phyloP scores from a whole-genome alignment of 108 stramenopile genomes.

The Nannochloropsis gaditana region DNA sequence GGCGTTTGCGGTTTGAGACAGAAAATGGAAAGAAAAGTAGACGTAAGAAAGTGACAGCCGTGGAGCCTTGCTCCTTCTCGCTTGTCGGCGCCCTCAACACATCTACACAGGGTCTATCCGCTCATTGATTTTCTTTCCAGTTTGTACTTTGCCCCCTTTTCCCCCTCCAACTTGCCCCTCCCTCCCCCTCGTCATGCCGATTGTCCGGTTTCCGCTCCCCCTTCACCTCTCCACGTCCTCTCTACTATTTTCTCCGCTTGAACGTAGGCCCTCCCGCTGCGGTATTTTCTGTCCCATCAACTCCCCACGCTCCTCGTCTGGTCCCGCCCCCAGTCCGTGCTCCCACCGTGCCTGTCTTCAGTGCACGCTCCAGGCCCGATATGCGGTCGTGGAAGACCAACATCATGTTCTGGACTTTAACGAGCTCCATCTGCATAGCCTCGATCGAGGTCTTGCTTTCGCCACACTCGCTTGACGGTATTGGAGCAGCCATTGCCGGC shows the following conservation, averaged over 20 bases:
- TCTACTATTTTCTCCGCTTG: not conserved
- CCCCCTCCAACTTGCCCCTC: too few species aligned
- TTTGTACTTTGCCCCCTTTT: too few species aligned
- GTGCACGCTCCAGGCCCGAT: not conserved
- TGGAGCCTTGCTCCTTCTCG: too few species aligned
- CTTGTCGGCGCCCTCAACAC: too few species aligned
- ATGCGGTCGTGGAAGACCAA: not conserved
- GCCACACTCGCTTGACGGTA: not conserved
- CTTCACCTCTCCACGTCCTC: not conserved
- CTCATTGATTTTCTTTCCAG: too few species aligned
- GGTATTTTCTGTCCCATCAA: not conserved
- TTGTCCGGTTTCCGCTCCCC: not conserved
- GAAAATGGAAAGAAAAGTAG: too few species aligned
- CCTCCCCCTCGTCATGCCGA: too few species aligned
- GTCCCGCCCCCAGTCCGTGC: not conserved
- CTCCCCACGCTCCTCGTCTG: not conserved
- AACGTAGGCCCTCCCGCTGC: not conserved
- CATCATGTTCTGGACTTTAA: slow-evolving; percentile 6
- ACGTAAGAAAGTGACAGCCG: too few species aligned
- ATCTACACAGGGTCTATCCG: too few species aligned
- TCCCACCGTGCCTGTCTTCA: not conserved
- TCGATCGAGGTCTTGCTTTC: not conserved
- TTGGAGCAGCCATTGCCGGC: not conserved
- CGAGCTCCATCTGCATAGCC: slow-evolving; percentile 17
- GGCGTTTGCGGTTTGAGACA: too few species aligned